Base-by-base conservation (phyloP, 805 yeast genomes). In the Starmerella floricola region DNA sequence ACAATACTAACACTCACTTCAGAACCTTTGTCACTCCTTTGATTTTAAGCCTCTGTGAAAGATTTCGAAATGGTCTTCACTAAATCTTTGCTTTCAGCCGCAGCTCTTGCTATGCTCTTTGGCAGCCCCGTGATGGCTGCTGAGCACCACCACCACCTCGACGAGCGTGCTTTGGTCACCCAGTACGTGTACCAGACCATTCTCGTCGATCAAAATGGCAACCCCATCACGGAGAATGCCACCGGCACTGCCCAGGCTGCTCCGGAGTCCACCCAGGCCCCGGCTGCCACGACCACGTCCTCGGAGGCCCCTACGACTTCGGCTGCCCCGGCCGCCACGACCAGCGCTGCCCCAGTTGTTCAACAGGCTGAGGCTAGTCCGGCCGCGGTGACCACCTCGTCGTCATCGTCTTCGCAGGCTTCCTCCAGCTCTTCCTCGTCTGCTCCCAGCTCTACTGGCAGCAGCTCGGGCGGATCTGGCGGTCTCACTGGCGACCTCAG, bases 401-500 rank as follows among this genome's bases (percentile, higher is more conserved):
- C 64, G 34, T 37, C 63, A 20, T 26, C 66, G 17, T 28, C 65
- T 17, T 36, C 67, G 10, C 40, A 66, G 26, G 18, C 61, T 13
- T 23, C 62, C 12, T 32, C 65, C 29, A 34, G 67, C 24, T 43
- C 71, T 19, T 41, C 67, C n/a, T n/a, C n/a, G n/a, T n/a, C n/a
- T n/a, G n/a, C n/a, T n/a, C n/a, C n/a, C 12, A 47, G 67, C 29
- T 16, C 62, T 18, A 34, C 65, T 21, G 34, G 63, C 37, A 38
- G 66, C 24, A 45, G 66, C 27, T 52, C 68, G 23, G 34, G 48
- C 38, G 38, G 54, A n/a, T n/a, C n/a, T 21, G 64, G 67, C 34
- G 50, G 57, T 19, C 19, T 42, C 39, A 5, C 28, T 21, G 91
- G 91, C 54, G 84, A 75, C 60, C 71, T 83, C 49, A 42, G 65